Percentiles rank a stretch among this genome's conserved stretches.
phyloP scores from a whole-genome alignment of 208 protist genomes.

The Wallacemonas sp. region DNA sequence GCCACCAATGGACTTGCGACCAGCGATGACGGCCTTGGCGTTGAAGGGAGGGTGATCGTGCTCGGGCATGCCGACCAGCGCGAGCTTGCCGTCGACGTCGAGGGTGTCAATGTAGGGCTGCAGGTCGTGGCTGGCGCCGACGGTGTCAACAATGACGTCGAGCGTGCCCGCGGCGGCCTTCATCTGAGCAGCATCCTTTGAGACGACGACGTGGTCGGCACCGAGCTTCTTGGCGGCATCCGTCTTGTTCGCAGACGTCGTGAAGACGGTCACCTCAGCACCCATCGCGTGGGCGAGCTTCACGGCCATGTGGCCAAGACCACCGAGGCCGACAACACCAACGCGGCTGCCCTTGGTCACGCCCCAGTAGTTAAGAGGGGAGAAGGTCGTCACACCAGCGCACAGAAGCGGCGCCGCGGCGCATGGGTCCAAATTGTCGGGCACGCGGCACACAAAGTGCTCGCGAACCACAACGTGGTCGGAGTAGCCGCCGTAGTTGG shows the following conservation, averaged over 20 bases:
- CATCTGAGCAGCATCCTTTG: conserved; percentile 51
- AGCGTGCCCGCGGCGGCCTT: conserved; percentile 25
- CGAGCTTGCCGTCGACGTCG: conserved; percentile 32
- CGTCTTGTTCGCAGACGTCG: conserved; percentile 37
- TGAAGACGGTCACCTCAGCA: conserved; percentile 63
- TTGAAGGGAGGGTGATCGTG: conserved; percentile 36
- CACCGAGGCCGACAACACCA: conserved; percentile 72
- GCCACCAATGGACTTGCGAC: conserved; percentile 25
- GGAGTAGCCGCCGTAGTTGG: conserved; percentile 38
- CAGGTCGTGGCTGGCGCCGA: conserved; percentile 35
- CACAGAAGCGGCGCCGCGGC: conserved; percentile 68
- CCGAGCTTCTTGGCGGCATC: conserved; percentile 48
- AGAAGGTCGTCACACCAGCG: conserved; percentile 77
- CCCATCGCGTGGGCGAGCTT: conserved; percentile 68
- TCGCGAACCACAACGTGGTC: conserved; percentile 44
- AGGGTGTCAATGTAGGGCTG: conserved; percentile 39
- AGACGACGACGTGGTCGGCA: conserved; percentile 37
- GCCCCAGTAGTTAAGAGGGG: conserved; percentile 44
- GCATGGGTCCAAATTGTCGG: conserved; percentile 42
- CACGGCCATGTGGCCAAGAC: conserved; percentile 80
- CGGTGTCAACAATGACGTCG: conserved; percentile 51
- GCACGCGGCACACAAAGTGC: conserved; percentile 48
- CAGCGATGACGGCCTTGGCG: conserved; percentile 20
- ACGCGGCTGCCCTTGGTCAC: conserved; percentile 40
- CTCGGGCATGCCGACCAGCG: conserved; percentile 40